Evolutionary conservation across 345 rosid genomes (phyloP), one percentile per base, ranked within the genome.

Genomic region (Jatropha curcas): DNA sequence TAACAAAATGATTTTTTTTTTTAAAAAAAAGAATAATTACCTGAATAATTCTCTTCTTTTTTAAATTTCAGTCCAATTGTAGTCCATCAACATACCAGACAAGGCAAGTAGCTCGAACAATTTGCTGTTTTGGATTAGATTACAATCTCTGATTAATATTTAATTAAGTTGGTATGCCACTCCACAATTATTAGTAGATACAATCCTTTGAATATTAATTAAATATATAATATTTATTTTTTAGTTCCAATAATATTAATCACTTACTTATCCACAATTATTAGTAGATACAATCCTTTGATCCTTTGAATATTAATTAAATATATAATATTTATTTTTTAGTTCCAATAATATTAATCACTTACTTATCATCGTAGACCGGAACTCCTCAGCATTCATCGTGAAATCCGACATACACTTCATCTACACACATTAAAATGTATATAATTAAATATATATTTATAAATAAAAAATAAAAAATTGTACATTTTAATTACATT

Each of bases 331-430:
- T n/a, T n/a, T n/a, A n/a, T n/a, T n/a, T n/a, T n/a, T n/a, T n/a
- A n/a, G n/a, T n/a, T n/a, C n/a, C n/a, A n/a, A n/a, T n/a, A n/a
- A n/a, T n/a, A 39, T 0, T 22, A 31, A 20, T 24, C 37, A 74
- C 94, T 83, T 89, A 94, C 98, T 83, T 84, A 75, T 95, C 99
- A 64, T 95, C 98, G 61, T 92, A 95, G 56, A 89, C 88, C 1
- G 99, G 97, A 73, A 89, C 97, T 59, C 99, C 99, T 98, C 99
- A 95, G 71, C 83, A 82, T 56, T 95, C 97, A 31, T 95, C 99
- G 74, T 95, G 99, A 86, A 95, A 95, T 60, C 86, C 81, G n/a
- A 92, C 86, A 65, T 95, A 92, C 43, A 75, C 92, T 76, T 83
- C 82, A 72, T 95, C 99, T 95, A 77, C 74, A 14, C 13, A 19